Percentiles rank a stretch among this genome's conserved stretches.
These are phyloP conservation scores for Thelephora terrestris DNA, from an alignment of 1,284 basidiomycete genomes.

Conservation along the genomic window DNA sequence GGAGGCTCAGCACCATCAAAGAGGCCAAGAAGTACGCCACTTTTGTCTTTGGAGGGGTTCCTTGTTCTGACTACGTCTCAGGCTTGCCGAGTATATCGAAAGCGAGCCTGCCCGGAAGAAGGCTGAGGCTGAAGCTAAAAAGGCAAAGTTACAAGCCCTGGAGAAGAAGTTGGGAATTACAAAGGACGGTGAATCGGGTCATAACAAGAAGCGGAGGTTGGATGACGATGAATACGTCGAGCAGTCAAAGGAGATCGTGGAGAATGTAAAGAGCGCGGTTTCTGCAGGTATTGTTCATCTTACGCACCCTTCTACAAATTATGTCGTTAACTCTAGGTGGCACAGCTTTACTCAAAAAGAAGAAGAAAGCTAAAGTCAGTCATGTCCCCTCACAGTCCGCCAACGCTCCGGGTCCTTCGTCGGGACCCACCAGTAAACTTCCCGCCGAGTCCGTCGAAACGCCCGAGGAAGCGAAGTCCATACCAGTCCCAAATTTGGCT, in stretches of 20 bases:
- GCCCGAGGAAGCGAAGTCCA: no score
- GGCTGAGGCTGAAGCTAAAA: conserved; percentile 71
- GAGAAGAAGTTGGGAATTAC: conserved; percentile 74
- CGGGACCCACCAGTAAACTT: no score
- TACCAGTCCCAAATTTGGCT: no score
- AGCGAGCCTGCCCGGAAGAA: conserved; percentile 75
- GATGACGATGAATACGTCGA: conserved; percentile 92
- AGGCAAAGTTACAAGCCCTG: conserved; percentile 77
- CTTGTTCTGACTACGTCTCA: conserved; percentile 21
- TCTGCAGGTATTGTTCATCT: conserved; percentile 45
- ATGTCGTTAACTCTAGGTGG: conserved; percentile 8
- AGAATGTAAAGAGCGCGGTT: conserved; percentile 88
- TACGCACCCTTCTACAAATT: conserved; percentile 2
- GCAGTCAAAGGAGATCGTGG: conserved; percentile 86
- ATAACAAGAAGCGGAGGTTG: conserved; percentile 79
- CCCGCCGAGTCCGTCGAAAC: no score
- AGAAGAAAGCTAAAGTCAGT: conserved; percentile 62
- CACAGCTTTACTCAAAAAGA: conserved; percentile 71
- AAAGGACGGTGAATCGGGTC: conserved; percentile 33
- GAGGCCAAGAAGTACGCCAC: conserved; percentile 79
- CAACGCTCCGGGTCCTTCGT: conserved; percentile 8
- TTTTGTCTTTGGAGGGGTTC: background rate
- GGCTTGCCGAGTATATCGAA: conserved; percentile 85
- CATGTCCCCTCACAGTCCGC: conserved; percentile 24
- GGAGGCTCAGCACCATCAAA: conserved; percentile 88